Conservation (phyloP, 73 alveolate species). For the Blepharisma japonicum region DNA sequence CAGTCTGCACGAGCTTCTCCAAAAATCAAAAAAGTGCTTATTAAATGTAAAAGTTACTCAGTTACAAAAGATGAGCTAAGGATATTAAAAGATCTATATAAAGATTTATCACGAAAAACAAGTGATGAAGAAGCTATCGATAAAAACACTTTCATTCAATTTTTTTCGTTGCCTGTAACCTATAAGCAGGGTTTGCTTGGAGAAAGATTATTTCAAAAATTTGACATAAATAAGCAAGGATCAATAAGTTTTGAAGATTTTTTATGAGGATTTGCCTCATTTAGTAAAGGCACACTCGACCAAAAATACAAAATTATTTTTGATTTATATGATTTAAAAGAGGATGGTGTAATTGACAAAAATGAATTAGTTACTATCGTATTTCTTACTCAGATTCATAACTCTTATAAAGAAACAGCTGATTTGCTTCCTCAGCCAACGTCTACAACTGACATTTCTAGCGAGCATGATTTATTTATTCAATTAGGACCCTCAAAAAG, state of each 20-base stretch:
- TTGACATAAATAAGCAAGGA: not conserved
- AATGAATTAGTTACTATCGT: constrained; percentile 8
- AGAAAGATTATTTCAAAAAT: constrained; percentile 1
- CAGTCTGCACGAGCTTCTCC: too few species aligned
- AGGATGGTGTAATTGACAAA: constrained; percentile 8
- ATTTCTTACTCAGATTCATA: not conserved
- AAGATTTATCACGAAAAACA: not conserved
- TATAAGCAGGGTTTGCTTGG: constrained; percentile 24
- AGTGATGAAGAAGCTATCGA: not conserved
- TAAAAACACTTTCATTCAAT: not conserved
- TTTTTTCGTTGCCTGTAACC: not conserved
- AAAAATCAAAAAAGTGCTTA: too few species aligned
- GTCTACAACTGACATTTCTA: too few species aligned
- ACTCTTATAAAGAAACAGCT: too few species aligned
- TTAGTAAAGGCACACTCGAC: constrained; percentile 1
- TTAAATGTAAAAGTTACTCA: not conserved
- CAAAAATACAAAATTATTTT: not conserved
- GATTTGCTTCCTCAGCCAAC: too few species aligned
- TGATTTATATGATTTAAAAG: constrained; percentile 17
- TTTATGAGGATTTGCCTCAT: not conserved
- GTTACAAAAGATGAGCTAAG: not conserved
- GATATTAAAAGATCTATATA: not conserved
- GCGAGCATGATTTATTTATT: too few species aligned
- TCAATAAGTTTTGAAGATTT: constrained; percentile 1
- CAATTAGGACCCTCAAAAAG: too few species aligned